A percentile compares a stretch with the other conserved stretches of the same genome.
Evolutionary conservation across 306 rosid genomes (phyloP).

Genomic region (Rubus parviflorus): DNA sequence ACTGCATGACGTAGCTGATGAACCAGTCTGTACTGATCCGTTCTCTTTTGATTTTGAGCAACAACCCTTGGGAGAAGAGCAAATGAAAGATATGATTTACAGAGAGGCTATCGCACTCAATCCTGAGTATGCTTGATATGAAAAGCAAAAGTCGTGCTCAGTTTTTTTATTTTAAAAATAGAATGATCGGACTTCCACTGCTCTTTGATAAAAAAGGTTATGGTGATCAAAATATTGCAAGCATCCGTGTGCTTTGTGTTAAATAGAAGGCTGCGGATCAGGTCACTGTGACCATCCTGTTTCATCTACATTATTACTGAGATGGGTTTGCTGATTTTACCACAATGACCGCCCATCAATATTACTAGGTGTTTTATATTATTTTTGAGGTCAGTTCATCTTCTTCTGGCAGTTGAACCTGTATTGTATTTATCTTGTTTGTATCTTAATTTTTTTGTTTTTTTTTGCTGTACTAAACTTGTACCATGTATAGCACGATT

Average conservation of each 20-base stretch:
- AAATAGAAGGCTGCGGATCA: slow-evolving; percentile 17
- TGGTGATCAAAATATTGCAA: slow-evolving; percentile 4
- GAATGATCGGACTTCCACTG: slow-evolving; percentile 13
- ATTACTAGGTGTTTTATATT: slow-evolving; percentile 33
- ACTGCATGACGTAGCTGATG: slow-evolving; percentile 89
- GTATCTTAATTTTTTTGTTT: slow-evolving; percentile 34
- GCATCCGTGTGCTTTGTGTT: slow-evolving; percentile 18
- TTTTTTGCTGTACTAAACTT: slow-evolving; percentile 23
- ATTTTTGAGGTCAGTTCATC: slow-evolving; percentile 29
- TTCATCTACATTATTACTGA: slow-evolving; percentile 30
- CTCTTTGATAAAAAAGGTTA: slow-evolving; percentile 28
- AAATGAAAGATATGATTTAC: slow-evolving; percentile 93
- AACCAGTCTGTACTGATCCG: slow-evolving; percentile 71
- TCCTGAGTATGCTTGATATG: slow-evolving; percentile 62
- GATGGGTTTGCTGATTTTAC: slow-evolving; percentile 28
- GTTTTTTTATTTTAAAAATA: not conserved
- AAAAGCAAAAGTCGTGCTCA: not conserved
- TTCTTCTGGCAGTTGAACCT: slow-evolving; percentile 8
- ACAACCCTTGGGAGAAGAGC: slow-evolving; percentile 76
- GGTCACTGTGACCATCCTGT: slow-evolving; percentile 24
- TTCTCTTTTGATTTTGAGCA: slow-evolving; percentile 92
- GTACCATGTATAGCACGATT: slow-evolving; percentile 29
- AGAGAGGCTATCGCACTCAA: slow-evolving; percentile 80
- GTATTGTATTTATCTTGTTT: slow-evolving; percentile 34
- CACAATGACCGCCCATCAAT: slow-evolving; percentile 28